Percentiles rank a stretch among this genome's conserved stretches.
Conservation (phyloP, 2,329 filamentous ascomycete species). For the Fusarium guadeloupense region DNA sequence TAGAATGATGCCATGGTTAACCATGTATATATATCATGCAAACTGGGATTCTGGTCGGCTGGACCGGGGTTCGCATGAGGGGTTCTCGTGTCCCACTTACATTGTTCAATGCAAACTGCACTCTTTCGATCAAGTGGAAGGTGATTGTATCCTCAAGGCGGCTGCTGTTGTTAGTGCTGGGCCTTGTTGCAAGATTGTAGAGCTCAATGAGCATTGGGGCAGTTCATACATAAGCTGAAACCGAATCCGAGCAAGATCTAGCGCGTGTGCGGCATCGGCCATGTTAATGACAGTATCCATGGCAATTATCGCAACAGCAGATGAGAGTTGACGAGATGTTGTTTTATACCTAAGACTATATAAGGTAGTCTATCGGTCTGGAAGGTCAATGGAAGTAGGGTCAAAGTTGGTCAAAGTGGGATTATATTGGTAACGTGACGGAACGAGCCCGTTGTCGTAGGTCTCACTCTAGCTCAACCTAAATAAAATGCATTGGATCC, state of each 20-base stretch:
- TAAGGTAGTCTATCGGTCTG: neutral
- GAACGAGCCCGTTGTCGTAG: conserved; percentile 4
- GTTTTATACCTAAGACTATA: neutral
- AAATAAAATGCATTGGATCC: conserved; percentile 5
- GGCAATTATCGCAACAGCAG: conserved; percentile 7
- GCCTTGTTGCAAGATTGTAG: neutral
- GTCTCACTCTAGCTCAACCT: no score
- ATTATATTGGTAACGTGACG: conserved; percentile 4
- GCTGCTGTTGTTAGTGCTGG: conserved; percentile 59
- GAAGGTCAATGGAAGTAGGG: neutral
- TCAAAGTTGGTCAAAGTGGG: neutral
- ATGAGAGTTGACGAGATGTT: conserved; percentile 1
- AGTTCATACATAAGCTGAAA: conserved; percentile 85
- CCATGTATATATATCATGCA: conserved; percentile 5
- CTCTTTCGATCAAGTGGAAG: conserved; percentile 94
- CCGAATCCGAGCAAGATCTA: conserved; percentile 91
- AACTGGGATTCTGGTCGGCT: conserved; percentile 3
- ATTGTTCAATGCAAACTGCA: conserved; percentile 92
- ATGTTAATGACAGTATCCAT: conserved; percentile 96
- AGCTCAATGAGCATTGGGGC: neutral
- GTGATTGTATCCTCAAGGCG: conserved; percentile 98
- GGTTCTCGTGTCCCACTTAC: conserved; percentile 35
- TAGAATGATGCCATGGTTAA: conserved; percentile 40
- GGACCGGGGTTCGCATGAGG: conserved; percentile 28
- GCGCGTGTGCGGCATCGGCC: conserved; percentile 81